Evolutionary conservation across 345 rosid species (phyloP).

Genomic region (Clausena lansium): DNA sequence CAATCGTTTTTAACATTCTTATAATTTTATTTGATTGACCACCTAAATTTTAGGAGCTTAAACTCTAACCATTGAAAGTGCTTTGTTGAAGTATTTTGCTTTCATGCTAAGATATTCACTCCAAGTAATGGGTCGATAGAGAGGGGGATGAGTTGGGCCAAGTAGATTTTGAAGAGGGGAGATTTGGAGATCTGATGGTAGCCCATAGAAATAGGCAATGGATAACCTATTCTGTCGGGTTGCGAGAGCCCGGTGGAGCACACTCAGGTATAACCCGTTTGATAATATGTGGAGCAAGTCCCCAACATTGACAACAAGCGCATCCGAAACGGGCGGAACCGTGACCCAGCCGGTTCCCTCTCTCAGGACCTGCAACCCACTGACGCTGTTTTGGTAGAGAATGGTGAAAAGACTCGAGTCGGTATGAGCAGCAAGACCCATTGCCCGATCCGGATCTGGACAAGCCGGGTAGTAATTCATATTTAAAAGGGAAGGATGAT

Average conservation of each 20-base stretch:
- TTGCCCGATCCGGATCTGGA: constrained; percentile 84
- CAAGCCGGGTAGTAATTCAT: constrained; percentile 82
- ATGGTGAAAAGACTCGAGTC: constrained; percentile 83
- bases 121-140: constrained; percentile 80
- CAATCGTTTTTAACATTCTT: no score
- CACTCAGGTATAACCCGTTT: constrained; percentile 74
- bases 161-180: constrained; percentile 58
- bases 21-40: no score
- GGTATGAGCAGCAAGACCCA: constrained; percentile 92
- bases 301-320: constrained; percentile 73
- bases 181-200: constrained; percentile 46
- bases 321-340: constrained; percentile 53
- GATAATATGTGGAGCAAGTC: constrained; percentile 84
- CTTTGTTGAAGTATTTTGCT: constrained; percentile 66
- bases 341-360: constrained; percentile 77
- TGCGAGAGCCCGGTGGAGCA: constrained; percentile 74
- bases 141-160: constrained; percentile 54
- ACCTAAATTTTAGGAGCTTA: constrained; percentile 19
- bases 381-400: constrained; percentile 61
- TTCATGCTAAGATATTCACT: constrained; percentile 66
- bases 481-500: constrained; percentile 49
- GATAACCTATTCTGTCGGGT: constrained; percentile 60
- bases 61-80: constrained; percentile 33
- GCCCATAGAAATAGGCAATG: constrained; percentile 74
- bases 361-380: constrained; percentile 66